These are phyloP conservation scores for Thalassiosira livingstoniorum DNA, from an alignment of 352 stramenopile genomes.

Conservation along the genomic window DNA sequence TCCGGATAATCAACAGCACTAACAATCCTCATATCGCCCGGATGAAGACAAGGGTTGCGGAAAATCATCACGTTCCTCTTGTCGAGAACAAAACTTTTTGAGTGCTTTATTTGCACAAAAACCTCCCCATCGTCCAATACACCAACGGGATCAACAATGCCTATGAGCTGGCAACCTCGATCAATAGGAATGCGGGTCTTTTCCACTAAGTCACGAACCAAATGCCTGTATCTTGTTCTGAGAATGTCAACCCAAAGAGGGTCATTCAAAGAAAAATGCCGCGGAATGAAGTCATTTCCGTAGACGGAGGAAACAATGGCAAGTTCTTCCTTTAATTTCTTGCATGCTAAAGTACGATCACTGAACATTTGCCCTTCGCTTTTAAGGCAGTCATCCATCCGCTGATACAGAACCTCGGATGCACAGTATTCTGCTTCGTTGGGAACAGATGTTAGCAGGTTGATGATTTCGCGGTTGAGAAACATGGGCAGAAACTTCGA, in stretches of 20 bases:
- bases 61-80: not conserved
- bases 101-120: not conserved
- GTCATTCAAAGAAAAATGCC: not conserved
- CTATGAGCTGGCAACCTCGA: not conserved
- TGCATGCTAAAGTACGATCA: not conserved
- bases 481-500: not conserved
- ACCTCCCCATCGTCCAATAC: not conserved
- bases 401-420: not conserved
- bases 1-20: not conserved
- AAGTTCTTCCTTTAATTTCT: not conserved
- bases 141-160: not conserved
- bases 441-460: not conserved
- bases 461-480: conserved; percentile 7
- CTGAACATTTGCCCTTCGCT: not conserved
- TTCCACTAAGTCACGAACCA: not conserved
- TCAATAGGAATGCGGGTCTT: not conserved
- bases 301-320: not conserved
- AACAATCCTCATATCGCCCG: not conserved
- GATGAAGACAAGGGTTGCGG: conserved; percentile 3
- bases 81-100: not conserved
- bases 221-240: not conserved
- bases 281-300: not conserved
- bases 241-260: not conserved
- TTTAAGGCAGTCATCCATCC: not conserved
- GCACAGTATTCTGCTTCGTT: not conserved